Evolutionary conservation across 2,329 filamentous ascomycete genomes (phyloP), one percentile per base, ranked within the genome.

Genomic region (Akanthomyces lecanii): DNA sequence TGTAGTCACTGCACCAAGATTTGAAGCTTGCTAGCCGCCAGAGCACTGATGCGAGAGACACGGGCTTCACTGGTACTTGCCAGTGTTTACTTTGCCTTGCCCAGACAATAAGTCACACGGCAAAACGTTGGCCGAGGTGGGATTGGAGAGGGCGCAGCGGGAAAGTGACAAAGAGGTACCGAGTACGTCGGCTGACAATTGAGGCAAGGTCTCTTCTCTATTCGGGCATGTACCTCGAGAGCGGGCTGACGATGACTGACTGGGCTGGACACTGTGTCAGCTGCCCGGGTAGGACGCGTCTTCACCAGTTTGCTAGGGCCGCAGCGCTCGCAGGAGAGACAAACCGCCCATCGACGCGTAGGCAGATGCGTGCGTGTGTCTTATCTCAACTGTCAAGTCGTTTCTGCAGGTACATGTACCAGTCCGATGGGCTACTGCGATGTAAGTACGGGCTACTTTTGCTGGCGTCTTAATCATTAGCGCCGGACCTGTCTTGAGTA

Each of bases 141-240:
- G 28, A 23, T 8, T 50, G 23, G 12, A 16, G 23, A 33, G 48
- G 48, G 18, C 18, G 30, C 16, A 23, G 23, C 7, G 23, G 23
- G 11, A 11, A 44, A 11, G 18, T 33, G 11, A 18, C 1, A 56
- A 60, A 36, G 21, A 62, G 28, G 40, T 28, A 48, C 16, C 21
- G 23, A 44, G 38, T 33, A 61, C 58, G 23, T 33, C 14, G 58
- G 50, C 58, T 53, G 48, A 61, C 38, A 53, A 25, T 53, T 61
- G 47, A 61, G 48, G 51, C 42, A 48, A 55, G 59, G 11, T 25
- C n/a, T 47, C 25, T 21, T 23, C 23, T 47, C 25, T 10, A 56
- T 57, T 23, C 16, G 18, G 42, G 40, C 54, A 57, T 45, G 42
- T 45, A 57, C 56, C 45, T 59, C 55, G 56, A 59, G 42, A 28